Conservation (phyloP, 75 land plant species). For the Pinus albicaulis region DNA sequence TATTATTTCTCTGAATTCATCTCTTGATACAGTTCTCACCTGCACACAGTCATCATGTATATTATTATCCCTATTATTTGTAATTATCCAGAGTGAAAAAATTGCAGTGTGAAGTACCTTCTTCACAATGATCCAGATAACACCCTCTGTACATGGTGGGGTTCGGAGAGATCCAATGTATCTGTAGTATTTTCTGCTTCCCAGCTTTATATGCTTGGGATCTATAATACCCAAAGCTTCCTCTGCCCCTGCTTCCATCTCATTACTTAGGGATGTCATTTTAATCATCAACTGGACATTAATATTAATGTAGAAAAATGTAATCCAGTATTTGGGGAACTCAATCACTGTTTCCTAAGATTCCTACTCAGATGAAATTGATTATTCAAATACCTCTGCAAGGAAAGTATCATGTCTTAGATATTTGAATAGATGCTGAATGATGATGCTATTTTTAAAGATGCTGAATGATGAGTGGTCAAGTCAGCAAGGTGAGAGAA, state of each 20-base stretch:
- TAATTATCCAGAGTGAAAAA: background rate
- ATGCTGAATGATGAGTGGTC: no score
- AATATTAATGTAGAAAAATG: no score
- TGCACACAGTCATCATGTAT: background rate
- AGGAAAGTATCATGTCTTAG: slow-evolving; percentile 33
- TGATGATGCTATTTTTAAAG: no score
- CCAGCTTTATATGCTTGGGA: no score
- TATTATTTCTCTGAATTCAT: slow-evolving; percentile 16
- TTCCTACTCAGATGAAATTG: no score
- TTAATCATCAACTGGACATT: no score
- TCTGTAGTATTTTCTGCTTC: slow-evolving; percentile 32
- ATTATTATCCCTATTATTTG: background rate
- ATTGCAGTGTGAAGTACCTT: slow-evolving; percentile 13
- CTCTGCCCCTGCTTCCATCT: no score
- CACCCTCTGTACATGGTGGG: slow-evolving; percentile 48
- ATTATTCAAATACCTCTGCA: slow-evolving; percentile 14
- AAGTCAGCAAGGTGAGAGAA: no score
- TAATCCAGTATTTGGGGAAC: no score
- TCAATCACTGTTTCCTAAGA: no score
- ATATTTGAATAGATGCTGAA: background rate
- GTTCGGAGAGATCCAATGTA: slow-evolving; percentile 45
- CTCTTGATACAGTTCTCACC: slow-evolving; percentile 27
- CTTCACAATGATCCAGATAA: slow-evolving; percentile 36
- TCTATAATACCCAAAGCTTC: no score
- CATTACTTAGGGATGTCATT: no score